These are phyloP conservation scores for Globisporangium megalacanthum DNA, from an alignment of 352 stramenopile genomes.

Conservation along the genomic window DNA sequence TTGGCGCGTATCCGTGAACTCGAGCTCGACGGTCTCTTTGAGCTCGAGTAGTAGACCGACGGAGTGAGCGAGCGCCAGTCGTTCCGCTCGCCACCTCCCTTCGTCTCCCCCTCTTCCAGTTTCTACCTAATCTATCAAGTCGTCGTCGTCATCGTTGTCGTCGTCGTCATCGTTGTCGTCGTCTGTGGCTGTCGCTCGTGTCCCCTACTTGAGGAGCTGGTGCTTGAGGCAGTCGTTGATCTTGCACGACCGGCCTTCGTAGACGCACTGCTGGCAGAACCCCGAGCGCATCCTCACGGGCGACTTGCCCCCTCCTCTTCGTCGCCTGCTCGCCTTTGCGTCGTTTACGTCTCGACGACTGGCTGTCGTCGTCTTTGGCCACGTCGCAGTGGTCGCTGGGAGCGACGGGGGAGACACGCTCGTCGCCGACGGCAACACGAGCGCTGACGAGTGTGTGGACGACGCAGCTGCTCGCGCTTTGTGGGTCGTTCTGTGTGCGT, in stretches of 20 bases:
- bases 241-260: conserved; percentile 53
- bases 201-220: conserved; percentile 33
- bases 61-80: no score
- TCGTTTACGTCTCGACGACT: no score
- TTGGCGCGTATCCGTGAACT: conserved; percentile 89
- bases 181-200: no score
- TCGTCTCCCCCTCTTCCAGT: background rate
- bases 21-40: conserved; percentile 67
- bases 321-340: background rate
- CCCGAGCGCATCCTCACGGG: conserved; percentile 37
- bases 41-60: conserved; percentile 63
- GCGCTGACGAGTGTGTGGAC: background rate
- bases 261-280: conserved; percentile 53
- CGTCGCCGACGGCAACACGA: background rate
- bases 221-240: conserved; percentile 63
- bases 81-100: no score
- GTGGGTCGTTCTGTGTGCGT: background rate
- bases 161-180: background rate
- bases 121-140: conserved; percentile 5
- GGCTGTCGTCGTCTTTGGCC: background rate
- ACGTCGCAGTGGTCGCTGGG: background rate
- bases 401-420: background rate
- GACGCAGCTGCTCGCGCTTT: background rate
- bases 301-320: conserved; percentile 12
- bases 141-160: background rate